A percentile compares a stretch with the other conserved stretches of the same genome.
Conservation (phyloP, 176 grass and related monocot species). For the Triticum monococcum region DNA sequence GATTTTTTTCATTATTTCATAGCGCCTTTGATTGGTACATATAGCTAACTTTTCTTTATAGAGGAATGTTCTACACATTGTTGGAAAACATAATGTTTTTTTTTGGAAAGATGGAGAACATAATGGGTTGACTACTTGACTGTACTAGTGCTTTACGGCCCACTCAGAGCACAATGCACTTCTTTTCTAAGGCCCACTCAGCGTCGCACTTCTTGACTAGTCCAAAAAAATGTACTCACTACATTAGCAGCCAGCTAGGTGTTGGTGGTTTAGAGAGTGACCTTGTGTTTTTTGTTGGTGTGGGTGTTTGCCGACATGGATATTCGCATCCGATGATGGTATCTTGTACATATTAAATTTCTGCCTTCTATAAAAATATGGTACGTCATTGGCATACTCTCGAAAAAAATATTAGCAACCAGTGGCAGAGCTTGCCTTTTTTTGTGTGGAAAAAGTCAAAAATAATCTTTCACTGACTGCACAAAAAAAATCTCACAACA, state of each 20-base stretch:
- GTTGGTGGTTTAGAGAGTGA: too few relatives aligned
- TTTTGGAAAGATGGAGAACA: neutral
- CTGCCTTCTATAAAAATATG: too few relatives aligned
- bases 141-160: neutral
- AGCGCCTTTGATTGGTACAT: constrained; percentile 19
- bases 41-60: neutral
- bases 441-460: neutral
- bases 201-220: neutral
- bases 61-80: neutral
- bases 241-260: too few relatives aligned
- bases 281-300: too few relatives aligned
- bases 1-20: neutral
- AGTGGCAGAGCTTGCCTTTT: neutral
- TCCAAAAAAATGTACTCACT: neutral
- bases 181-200: neutral
- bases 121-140: neutral
- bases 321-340: too few relatives aligned
- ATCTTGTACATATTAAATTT: too few relatives aligned
- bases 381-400: too few relatives aligned
- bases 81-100: neutral
- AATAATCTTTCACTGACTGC: neutral
- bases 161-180: neutral
- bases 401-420: too few relatives aligned
- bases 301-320: too few relatives aligned
- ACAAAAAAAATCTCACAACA: neutral